These are phyloP conservation scores for Epicoccum nigrum DNA, from an alignment of 2,329 filamentous ascomycete species.

Conservation along the genomic window DNA sequence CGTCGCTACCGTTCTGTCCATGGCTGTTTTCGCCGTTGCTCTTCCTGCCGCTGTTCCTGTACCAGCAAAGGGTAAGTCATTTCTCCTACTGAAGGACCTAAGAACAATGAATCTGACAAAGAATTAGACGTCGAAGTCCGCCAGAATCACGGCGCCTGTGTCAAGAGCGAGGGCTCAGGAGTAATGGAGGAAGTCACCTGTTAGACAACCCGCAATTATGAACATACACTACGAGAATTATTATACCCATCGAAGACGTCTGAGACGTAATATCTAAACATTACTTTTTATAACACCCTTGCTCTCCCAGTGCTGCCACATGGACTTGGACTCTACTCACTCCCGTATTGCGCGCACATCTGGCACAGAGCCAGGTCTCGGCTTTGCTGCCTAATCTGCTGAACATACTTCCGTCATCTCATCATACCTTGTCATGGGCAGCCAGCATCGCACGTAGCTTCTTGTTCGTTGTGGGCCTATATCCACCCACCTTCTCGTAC, in stretches of 20 bases:
- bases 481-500: constrained; percentile 13
- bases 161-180: constrained; percentile 26
- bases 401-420: too few relatives aligned
- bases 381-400: too few relatives aligned
- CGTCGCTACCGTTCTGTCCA: constrained; percentile 42
- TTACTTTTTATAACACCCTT: neutral
- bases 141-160: constrained; percentile 48
- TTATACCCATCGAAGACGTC: constrained; percentile 14
- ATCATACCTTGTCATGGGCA: neutral
- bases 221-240: neutral
- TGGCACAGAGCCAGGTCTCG: neutral
- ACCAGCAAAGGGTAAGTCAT: constrained; percentile 28
- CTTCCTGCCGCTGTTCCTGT: constrained; percentile 40
- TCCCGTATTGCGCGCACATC: neutral
- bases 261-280: constrained; percentile 1
- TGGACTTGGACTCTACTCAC: too few relatives aligned
- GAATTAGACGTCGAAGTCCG: constrained; percentile 32
- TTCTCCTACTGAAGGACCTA: neutral
- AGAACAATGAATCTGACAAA: constrained; percentile 14
- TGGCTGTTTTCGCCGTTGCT: constrained; percentile 43
- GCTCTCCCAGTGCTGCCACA: neutral
- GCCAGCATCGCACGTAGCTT: constrained; percentile 9
- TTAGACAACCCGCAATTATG: constrained; percentile 8
- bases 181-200: constrained; percentile 34
- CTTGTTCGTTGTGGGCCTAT: neutral